Conservation (phyloP, 495 filamentous ascomycete species). For the Cairneyella variabilis region DNA sequence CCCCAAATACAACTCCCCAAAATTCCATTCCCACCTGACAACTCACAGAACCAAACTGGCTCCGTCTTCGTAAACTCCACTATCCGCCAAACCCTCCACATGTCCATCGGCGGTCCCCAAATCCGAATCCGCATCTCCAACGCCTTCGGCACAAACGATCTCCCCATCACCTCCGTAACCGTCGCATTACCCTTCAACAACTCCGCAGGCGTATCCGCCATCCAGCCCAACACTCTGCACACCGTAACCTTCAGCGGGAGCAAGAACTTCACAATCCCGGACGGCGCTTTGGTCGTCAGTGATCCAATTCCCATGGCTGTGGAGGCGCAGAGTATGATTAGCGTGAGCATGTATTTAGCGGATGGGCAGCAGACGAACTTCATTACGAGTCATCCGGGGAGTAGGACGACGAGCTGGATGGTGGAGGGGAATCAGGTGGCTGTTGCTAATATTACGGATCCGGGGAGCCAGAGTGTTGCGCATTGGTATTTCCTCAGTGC, state of each 20-base stretch:
- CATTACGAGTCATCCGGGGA: conserved; percentile 66
- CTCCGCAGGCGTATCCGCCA: conserved; percentile 39
- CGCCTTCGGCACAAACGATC: conserved; percentile 57
- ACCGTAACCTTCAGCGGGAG: conserved; percentile 55
- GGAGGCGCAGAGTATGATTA: conserved; percentile 44
- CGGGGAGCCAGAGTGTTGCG: conserved; percentile 29
- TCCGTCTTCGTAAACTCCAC: conserved; percentile 47
- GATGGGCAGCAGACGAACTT: conserved; percentile 50
- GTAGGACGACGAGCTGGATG: conserved; percentile 61
- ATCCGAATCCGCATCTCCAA: conserved; percentile 66
- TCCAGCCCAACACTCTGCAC: conserved; percentile 45
- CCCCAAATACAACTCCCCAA: too few species aligned
- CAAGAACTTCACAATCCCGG: conserved; percentile 47
- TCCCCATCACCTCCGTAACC: conserved; percentile 57
- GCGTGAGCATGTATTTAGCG: conserved; percentile 55
- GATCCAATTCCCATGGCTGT: conserved; percentile 59
- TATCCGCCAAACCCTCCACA: conserved; percentile 62
- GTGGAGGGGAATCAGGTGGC: conserved; percentile 49
- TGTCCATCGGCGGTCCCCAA: conserved; percentile 49
- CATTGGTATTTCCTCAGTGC: conserved; percentile 60
- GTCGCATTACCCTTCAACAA: conserved; percentile 49
- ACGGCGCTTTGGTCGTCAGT: conserved; percentile 55
- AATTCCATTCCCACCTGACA: conserved; percentile 22
- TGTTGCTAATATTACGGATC: conserved; percentile 40
- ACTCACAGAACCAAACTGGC: conserved; percentile 29